Conservation (phyloP, 2,329 filamentous ascomycete species). For the Beauveria caledonica region DNA sequence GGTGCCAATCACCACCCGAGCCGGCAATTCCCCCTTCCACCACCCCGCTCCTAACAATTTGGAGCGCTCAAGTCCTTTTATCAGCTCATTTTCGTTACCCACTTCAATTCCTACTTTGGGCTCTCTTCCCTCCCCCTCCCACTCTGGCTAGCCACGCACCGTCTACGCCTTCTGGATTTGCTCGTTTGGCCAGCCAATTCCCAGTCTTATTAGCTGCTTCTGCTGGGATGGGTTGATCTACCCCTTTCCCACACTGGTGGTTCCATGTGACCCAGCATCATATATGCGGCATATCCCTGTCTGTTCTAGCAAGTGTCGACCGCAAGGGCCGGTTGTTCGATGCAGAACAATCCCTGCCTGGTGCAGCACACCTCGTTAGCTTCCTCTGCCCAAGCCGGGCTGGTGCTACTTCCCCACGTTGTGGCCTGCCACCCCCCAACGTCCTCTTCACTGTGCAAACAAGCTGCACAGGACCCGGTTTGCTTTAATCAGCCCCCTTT, state of each 20-base stretch:
- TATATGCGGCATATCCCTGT: slow-evolving; percentile 2
- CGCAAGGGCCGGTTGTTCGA: slow-evolving; percentile 8
- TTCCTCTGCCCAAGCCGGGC: not conserved
- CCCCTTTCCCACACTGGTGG: slow-evolving; percentile 1
- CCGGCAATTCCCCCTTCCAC: slow-evolving; percentile 6
- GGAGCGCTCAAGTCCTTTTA: slow-evolving; percentile 8
- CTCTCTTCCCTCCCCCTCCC: slow-evolving; percentile 1
- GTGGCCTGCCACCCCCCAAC: slow-evolving; percentile 12
- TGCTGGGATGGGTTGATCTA: not conserved
- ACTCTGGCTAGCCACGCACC: not conserved
- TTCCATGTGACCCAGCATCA: not conserved
- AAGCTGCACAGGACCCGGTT: slow-evolving; percentile 14
- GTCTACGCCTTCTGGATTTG: not conserved
- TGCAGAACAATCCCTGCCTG: slow-evolving; percentile 8
- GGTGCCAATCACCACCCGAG: slow-evolving; percentile 8
- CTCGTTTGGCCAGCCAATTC: not conserved
- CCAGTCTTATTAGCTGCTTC: not conserved
- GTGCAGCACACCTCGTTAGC: not conserved
- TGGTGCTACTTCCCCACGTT: slow-evolving; percentile 14
- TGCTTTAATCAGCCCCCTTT: slow-evolving; percentile 31
- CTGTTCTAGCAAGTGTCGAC: not conserved
- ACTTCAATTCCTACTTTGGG: slow-evolving; percentile 10
- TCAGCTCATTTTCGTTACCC: slow-evolving; percentile 13
- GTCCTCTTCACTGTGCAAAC: slow-evolving; percentile 12
- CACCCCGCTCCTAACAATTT: slow-evolving; percentile 6